Conservation (phyloP, 331 rosid genomes). For the Malus hybrid region DNA sequence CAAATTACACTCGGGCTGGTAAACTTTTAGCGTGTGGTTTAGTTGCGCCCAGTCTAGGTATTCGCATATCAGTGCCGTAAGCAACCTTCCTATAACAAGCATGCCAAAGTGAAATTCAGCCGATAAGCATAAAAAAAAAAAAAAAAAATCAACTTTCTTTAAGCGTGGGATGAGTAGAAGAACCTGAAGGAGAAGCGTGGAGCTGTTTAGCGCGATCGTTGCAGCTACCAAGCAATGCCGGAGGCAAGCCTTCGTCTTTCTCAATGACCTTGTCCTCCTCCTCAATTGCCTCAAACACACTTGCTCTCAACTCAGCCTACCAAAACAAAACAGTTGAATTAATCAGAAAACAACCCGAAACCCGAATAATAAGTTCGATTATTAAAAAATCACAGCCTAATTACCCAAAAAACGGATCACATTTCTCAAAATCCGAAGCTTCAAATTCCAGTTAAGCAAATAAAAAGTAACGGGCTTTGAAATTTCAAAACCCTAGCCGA, state of each 20-base stretch:
- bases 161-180: not conserved
- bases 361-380: not conserved
- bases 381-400: conserved; percentile 4
- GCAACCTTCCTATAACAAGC: conserved; percentile 72
- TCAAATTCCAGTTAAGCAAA: not conserved
- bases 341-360: not conserved
- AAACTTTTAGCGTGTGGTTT: conserved; percentile 85
- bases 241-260: conserved; percentile 86
- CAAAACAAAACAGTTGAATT: not conserved
- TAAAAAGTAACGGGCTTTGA: not conserved
- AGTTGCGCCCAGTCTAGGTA: conserved; percentile 98
- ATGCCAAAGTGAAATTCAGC: conserved; percentile 3
- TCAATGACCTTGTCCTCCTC: conserved; percentile 91
- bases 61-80: conserved; percentile 88
- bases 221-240: conserved; percentile 97
- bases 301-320: conserved; percentile 96
- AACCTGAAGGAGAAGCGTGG: conserved; percentile 96
- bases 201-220: conserved; percentile 97
- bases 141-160: not conserved
- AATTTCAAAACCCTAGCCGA: conserved; percentile 18
- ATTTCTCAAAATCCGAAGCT: not conserved
- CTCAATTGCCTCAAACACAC: conserved; percentile 97
- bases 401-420: not conserved
- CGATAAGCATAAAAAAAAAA: not conserved
- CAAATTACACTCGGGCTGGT: conserved; percentile 96